Percentiles rank a stretch among this genome's conserved stretches.
Conservation (phyloP, 2,329 filamentous ascomycete species). For the Lachnellula hyalina region DNA sequence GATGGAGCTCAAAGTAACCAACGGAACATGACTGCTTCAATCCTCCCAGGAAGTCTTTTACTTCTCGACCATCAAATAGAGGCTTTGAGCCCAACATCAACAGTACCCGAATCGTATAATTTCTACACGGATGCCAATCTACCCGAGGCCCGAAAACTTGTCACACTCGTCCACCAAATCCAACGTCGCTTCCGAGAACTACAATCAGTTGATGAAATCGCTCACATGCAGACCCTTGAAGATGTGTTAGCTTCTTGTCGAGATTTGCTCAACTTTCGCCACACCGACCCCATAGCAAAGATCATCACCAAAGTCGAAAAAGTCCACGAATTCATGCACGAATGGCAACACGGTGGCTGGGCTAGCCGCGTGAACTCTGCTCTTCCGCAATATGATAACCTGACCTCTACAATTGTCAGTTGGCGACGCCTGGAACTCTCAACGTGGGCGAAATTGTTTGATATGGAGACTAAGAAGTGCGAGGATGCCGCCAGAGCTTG, state of each 20-base stretch:
- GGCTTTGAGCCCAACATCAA: slow-evolving; percentile 37
- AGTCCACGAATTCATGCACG: slow-evolving; percentile 76
- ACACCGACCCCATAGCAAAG: slow-evolving; percentile 80
- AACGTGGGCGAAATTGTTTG: slow-evolving; percentile 85
- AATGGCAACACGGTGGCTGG: slow-evolving; percentile 86
- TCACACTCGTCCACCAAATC: slow-evolving; percentile 63
- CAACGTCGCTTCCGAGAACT: slow-evolving; percentile 69
- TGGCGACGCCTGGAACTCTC: slow-evolving; percentile 90
- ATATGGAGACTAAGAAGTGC: slow-evolving; percentile 74
- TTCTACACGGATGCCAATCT: slow-evolving; percentile 85
- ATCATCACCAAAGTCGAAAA: slow-evolving; percentile 84
- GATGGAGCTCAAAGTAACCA: slow-evolving; percentile 16
- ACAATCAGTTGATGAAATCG: slow-evolving; percentile 58
- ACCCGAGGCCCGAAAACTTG: slow-evolving; percentile 67
- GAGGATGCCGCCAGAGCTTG: slow-evolving; percentile 76
- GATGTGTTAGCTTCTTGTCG: slow-evolving; percentile 75
- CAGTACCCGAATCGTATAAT: slow-evolving; percentile 57
- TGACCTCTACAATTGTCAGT: slow-evolving; percentile 75
- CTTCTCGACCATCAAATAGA: slow-evolving; percentile 57
- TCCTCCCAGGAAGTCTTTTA: slow-evolving; percentile 63
- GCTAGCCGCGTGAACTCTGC: slow-evolving; percentile 76
- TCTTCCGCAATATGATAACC: slow-evolving; percentile 62
- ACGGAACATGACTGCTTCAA: slow-evolving; percentile 41
- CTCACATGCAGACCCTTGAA: slow-evolving; percentile 67
- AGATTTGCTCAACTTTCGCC: slow-evolving; percentile 67